Evolutionary conservation across 345 rosid species (phyloP).

Genomic region (Aethionema arabicum): DNA sequence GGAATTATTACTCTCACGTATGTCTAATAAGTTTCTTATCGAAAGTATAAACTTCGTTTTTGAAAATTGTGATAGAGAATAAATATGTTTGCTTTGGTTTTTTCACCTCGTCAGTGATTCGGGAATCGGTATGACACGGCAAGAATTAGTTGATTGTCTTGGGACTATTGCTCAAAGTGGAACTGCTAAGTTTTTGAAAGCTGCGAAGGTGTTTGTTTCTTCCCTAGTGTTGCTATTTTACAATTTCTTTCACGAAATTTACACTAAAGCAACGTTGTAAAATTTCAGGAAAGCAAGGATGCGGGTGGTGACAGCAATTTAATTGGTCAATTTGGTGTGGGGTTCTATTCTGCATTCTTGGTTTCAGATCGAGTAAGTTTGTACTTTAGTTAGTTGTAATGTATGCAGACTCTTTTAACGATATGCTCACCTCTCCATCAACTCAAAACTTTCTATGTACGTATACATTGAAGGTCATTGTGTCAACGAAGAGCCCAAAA

Average conservation of each 20-base stretch:
- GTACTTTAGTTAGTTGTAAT: not conserved
- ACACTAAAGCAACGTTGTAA: slow-evolving; percentile 26
- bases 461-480: slow-evolving; percentile 53
- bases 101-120: slow-evolving; percentile 58
- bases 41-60: not conserved
- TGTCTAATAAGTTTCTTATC: slow-evolving; percentile 20
- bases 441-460: not conserved
- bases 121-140: slow-evolving; percentile 95
- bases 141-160: slow-evolving; percentile 92
- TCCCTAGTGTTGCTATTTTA: not conserved
- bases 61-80: not conserved
- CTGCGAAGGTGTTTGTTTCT: slow-evolving; percentile 62
- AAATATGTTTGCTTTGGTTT: slow-evolving; percentile 2
- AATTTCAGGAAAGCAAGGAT: slow-evolving; percentile 81
- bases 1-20: slow-evolving; percentile 80
- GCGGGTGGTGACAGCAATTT: slow-evolving; percentile 76
- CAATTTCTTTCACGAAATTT: not conserved
- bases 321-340: slow-evolving; percentile 99
- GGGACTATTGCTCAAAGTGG: slow-evolving; percentile 99
- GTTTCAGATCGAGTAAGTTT: slow-evolving; percentile 76
- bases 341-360: slow-evolving; percentile 91
- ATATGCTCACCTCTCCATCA: slow-evolving; percentile 9
- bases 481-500: slow-evolving; percentile 88
- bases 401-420: not conserved
- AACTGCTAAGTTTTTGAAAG: slow-evolving; percentile 91